phyloP scores from a whole-genome alignment of 2,329 filamentous ascomycete genomes.

The Fusarium proliferatum region DNA sequence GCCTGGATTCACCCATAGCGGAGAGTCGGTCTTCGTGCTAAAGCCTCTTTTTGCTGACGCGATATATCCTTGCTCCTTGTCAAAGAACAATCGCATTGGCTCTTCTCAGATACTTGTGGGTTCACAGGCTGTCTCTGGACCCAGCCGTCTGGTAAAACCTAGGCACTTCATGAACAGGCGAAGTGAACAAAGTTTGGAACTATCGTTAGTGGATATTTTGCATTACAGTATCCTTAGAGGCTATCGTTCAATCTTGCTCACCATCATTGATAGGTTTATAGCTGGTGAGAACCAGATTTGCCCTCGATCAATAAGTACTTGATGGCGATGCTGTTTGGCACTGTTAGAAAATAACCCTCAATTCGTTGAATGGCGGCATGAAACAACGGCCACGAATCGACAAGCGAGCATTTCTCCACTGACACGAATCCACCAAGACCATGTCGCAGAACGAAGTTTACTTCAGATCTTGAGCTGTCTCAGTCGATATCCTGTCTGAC shows the following conservation, averaged over 20 bases:
- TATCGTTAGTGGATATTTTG: background rate
- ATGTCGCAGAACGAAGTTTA: constrained; percentile 1
- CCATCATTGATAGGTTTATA: background rate
- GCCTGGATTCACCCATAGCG: constrained; percentile 13
- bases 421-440: background rate
- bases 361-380: background rate
- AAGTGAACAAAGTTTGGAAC: constrained; percentile 1
- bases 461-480: background rate
- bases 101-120: background rate
- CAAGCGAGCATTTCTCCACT: constrained; percentile 8
- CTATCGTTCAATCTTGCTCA: background rate
- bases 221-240: background rate
- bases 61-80: constrained; percentile 7
- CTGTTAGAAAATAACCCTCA: background rate
- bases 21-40: constrained; percentile 21
- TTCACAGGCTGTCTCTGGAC: constrained; percentile 6
- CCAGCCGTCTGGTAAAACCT: constrained; percentile 27
- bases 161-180: background rate
- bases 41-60: constrained; percentile 22
- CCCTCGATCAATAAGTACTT: background rate
- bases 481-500: constrained; percentile 9
- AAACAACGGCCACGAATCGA: background rate
- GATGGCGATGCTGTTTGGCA: background rate
- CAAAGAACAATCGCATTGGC: background rate
- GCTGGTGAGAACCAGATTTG: background rate